Conservation (phyloP, 73 alveolate genomes). For the Uronychia setigera region DNA sequence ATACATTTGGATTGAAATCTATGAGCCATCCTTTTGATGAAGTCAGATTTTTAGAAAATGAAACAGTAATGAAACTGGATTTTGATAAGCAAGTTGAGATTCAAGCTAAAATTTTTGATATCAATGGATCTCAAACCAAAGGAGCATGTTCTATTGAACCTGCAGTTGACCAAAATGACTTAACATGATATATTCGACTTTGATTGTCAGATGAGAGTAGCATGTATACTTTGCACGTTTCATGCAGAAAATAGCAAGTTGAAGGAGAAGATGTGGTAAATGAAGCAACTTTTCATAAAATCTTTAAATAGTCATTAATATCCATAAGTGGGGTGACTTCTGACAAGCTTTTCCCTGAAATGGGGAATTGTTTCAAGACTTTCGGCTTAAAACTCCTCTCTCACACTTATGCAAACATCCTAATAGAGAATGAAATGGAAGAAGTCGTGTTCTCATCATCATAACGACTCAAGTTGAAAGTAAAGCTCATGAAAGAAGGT, state of each 20-base stretch:
- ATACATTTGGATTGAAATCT: background rate
- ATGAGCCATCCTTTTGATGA: background rate
- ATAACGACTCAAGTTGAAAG: background rate
- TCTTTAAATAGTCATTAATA: background rate
- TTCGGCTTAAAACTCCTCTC: background rate
- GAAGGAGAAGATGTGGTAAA: no score
- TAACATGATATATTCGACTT: no score
- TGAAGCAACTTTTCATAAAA: background rate
- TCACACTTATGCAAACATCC: background rate
- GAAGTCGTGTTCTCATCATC: background rate
- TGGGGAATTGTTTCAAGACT: background rate
- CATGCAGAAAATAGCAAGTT: background rate
- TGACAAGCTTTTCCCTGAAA: background rate
- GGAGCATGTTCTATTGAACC: background rate
- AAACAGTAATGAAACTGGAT: background rate
- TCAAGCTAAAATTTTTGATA: background rate
- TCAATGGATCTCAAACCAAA: background rate
- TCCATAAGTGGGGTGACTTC: background rate
- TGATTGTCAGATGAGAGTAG: background rate
- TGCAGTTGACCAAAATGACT: background rate
- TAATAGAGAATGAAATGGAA: background rate
- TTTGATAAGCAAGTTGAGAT: background rate
- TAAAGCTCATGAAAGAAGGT: background rate
- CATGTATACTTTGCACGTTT: background rate
- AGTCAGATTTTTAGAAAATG: background rate